Evolutionary conservation across 495 filamentous ascomycete genomes (phyloP).

Genomic region (Physcia stellaris): DNA sequence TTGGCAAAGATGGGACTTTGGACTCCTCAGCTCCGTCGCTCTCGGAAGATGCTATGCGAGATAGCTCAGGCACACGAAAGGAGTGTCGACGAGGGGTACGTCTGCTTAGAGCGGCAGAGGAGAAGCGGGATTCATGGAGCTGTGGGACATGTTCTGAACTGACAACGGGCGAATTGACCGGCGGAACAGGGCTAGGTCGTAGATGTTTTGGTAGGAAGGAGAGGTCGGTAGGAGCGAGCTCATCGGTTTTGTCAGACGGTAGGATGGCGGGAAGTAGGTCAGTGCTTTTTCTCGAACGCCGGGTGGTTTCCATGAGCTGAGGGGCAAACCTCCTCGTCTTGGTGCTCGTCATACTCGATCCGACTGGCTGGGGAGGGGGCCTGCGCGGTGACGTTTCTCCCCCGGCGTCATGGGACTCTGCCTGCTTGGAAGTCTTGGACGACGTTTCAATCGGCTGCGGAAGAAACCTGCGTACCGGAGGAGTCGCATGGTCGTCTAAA

Average conservation of each 20-base stretch:
- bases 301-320: slow-evolving; percentile 43
- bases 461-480: slow-evolving; percentile 38
- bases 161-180: slow-evolving; percentile 18
- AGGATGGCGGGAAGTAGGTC: slow-evolving; percentile 14
- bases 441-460: slow-evolving; percentile 59
- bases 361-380: slow-evolving; percentile 13
- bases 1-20: slow-evolving; percentile 33
- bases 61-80: slow-evolving; percentile 39
- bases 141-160: slow-evolving; percentile 11
- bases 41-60: slow-evolving; percentile 40
- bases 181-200: slow-evolving; percentile 9
- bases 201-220: slow-evolving; percentile 8
- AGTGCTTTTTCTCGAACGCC: slow-evolving; percentile 31
- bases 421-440: slow-evolving; percentile 38
- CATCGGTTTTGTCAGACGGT: slow-evolving; percentile 26
- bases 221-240: slow-evolving; percentile 16
- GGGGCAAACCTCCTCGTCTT: slow-evolving; percentile 36
- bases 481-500: slow-evolving; percentile 13
- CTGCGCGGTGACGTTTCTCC: not conserved
- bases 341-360: slow-evolving; percentile 4
- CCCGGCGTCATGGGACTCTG: slow-evolving; percentile 25
- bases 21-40: slow-evolving; percentile 41
- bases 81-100: slow-evolving; percentile 31
- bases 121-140: slow-evolving; percentile 30
- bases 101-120: slow-evolving; percentile 31